Conservation (phyloP, 257 asterid species). For the Eucommia ulmoides region DNA sequence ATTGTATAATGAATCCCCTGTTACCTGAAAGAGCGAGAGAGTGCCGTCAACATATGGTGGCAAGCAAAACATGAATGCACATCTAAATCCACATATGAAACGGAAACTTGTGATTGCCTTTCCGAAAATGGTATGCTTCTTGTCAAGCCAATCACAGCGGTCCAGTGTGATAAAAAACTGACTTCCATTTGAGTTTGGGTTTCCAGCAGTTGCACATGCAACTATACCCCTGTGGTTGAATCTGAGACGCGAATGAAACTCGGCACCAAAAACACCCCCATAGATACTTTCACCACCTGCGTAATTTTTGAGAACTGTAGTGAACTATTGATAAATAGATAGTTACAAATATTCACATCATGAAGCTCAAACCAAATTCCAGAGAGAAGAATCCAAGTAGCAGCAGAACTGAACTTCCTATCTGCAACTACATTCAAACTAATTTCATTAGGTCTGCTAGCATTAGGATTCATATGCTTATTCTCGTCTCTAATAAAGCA, state of each 20-base stretch:
- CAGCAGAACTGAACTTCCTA: too few relatives aligned
- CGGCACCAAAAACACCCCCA: slow-evolving; percentile 79
- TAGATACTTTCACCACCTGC: slow-evolving; percentile 95
- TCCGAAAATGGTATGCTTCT: slow-evolving; percentile 93
- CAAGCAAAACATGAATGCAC: too few relatives aligned
- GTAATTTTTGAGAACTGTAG: slow-evolving; percentile 10
- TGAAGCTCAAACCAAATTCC: too few relatives aligned
- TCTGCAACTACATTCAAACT: too few relatives aligned
- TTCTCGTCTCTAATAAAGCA: too few relatives aligned
- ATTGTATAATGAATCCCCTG: slow-evolving; percentile 86
- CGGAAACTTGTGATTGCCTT: slow-evolving; percentile 35
- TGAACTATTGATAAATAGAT: too few relatives aligned
- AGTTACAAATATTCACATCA: too few relatives aligned
- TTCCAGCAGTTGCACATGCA: slow-evolving; percentile 86
- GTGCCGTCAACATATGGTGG: slow-evolving; percentile 5
- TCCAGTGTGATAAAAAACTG: slow-evolving; percentile 89
- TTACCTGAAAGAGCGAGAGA: slow-evolving; percentile 38
- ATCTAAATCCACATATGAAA: not conserved
- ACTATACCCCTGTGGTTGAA: slow-evolving; percentile 97
- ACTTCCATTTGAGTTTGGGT: slow-evolving; percentile 85
- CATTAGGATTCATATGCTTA: too few relatives aligned
- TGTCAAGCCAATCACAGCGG: slow-evolving; percentile 73
- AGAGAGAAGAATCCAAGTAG: too few relatives aligned
- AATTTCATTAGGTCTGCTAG: too few relatives aligned
- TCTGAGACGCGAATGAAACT: slow-evolving; percentile 90